Conservation (phyloP, 108 stramenopile species). For the Schizochytrium sp. region DNA sequence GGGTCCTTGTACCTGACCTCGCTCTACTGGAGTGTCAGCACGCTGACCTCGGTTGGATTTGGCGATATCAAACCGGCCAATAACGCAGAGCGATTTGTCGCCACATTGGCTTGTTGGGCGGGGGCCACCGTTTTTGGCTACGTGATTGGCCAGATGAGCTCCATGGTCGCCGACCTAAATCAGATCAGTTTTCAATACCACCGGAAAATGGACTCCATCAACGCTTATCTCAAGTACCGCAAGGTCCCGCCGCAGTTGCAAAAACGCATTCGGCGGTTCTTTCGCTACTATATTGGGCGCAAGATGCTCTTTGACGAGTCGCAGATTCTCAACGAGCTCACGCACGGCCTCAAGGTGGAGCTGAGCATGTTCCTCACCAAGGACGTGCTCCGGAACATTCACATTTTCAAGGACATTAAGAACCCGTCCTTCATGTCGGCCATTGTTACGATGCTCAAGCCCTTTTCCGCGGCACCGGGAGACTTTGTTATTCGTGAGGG, state of each 20-base stretch:
- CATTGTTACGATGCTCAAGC: conserved; percentile 4
- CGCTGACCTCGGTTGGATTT: conserved; percentile 2
- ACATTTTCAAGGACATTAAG: conserved; percentile 5
- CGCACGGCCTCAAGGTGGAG: conserved; percentile 9
- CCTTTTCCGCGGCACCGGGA: conserved; percentile 2
- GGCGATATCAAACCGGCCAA: not conserved
- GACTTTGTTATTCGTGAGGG: conserved; percentile 5
- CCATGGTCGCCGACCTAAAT: conserved; percentile 11
- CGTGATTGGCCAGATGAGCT: conserved; percentile 13
- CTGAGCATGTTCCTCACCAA: not conserved
- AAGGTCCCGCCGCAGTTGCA: not conserved
- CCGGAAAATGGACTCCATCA: conserved; percentile 12
- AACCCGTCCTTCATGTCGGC: conserved; percentile 5
- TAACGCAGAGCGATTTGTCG: not conserved
- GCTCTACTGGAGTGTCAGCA: not conserved
- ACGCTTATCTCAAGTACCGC: not conserved
- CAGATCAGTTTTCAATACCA: not conserved
- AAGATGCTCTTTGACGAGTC: conserved; percentile 15
- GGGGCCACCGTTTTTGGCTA: conserved; percentile 11
- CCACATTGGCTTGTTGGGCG: not conserved
- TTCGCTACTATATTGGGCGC: not conserved
- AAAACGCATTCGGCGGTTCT: not conserved
- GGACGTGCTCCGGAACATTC: not conserved
- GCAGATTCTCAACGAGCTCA: not conserved
- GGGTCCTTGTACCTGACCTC: not conserved